These are phyloP conservation scores for Mitragyna speciosa DNA, from an alignment of 257 asterid species.

Conservation along the genomic window DNA sequence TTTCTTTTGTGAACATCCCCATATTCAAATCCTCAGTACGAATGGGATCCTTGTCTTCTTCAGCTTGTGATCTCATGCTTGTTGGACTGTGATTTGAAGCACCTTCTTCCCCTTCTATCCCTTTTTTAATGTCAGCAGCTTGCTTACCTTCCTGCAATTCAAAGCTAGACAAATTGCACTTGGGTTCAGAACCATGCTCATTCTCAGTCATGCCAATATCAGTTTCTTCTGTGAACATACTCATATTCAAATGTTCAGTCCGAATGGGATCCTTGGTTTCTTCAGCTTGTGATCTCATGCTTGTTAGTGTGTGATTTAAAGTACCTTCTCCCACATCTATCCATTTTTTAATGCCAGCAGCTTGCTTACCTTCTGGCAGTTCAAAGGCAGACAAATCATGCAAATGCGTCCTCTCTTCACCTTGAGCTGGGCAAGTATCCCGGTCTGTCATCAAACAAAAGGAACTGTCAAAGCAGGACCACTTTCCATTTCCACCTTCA, in stretches of 20 bases:
- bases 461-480: constrained; percentile 30
- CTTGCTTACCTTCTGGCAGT: constrained; percentile 23
- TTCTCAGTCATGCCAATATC: not conserved
- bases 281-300: constrained; percentile 4
- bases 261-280: not conserved
- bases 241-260: not conserved
- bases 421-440: constrained; percentile 20
- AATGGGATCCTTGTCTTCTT: too few species aligned
- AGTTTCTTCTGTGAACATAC: not conserved
- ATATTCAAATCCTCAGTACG: not conserved
- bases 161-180: not conserved
- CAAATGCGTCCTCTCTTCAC: constrained; percentile 32
- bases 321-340: constrained; percentile 4
- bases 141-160: too few species aligned
- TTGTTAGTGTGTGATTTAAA: not conserved
- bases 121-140: too few species aligned
- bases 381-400: constrained; percentile 50
- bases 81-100: too few species aligned
- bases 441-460: constrained; percentile 34
- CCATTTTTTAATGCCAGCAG: not conserved
- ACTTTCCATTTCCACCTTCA: constrained; percentile 14
- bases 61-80: too few species aligned
- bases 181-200: not conserved
- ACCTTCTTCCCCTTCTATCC: too few species aligned
- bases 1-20: not conserved